Percentiles rank a stretch among this genome's conserved stretches.
phyloP scores from a whole-genome alignment of 371 early-diverging fungal species.

The Rhizomucor miehei region DNA sequence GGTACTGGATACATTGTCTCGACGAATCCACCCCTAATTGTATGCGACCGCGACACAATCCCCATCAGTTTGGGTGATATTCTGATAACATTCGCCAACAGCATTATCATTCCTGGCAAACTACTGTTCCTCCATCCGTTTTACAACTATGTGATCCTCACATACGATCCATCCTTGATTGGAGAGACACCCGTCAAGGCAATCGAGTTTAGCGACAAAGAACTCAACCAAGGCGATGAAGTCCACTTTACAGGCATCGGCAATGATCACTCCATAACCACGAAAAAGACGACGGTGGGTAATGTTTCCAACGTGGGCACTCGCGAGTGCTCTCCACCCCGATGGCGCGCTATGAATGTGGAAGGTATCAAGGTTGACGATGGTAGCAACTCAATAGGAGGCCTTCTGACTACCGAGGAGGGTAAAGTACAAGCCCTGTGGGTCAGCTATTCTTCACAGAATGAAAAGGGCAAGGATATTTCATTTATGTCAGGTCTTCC shows the following conservation, averaged over 20 bases:
- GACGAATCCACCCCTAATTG: constrained; percentile 62
- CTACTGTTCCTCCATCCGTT: constrained; percentile 74
- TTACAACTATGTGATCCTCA: constrained; percentile 77
- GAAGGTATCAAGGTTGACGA: constrained; percentile 70
- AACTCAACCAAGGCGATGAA: constrained; percentile 62
- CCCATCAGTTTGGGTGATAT: constrained; percentile 78
- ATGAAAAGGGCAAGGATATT: constrained; percentile 60
- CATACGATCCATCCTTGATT: constrained; percentile 69
- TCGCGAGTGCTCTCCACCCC: constrained; percentile 57
- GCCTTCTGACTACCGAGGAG: constrained; percentile 66
- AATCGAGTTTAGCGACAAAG: constrained; percentile 46
- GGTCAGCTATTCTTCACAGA: constrained; percentile 70
- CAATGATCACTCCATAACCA: constrained; percentile 47
- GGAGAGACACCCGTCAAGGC: constrained; percentile 74
- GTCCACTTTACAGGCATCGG: constrained; percentile 66
- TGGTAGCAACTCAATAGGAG: constrained; percentile 40
- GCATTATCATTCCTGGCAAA: constrained; percentile 72
- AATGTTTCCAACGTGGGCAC: constrained; percentile 62
- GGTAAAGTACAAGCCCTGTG: constrained; percentile 75
- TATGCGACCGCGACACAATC: constrained; percentile 78
- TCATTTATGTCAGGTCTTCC: constrained; percentile 65
- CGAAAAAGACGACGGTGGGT: constrained; percentile 58
- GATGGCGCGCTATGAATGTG: constrained; percentile 72
- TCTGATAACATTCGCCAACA: constrained; percentile 76
- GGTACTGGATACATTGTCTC: constrained; percentile 81